phyloP scores from a whole-genome alignment of 805 yeast species.

The Barnettozyma populi region DNA sequence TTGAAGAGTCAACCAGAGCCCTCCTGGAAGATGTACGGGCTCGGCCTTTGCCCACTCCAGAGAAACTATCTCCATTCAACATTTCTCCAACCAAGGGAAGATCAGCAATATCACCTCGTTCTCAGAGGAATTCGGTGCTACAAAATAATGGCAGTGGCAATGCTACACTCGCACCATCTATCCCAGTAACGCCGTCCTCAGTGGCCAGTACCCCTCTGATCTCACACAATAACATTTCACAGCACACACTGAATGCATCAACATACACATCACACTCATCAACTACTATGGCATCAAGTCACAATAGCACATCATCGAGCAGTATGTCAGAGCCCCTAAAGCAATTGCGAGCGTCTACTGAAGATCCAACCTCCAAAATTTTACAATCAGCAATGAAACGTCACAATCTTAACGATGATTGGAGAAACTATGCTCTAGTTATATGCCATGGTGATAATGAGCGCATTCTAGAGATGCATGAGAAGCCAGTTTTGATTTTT shows the following conservation, averaged over 20 bases:
- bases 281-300: not conserved
- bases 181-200: slow-evolving; percentile 8
- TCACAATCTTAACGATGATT: slow-evolving; percentile 73
- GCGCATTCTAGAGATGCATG: slow-evolving; percentile 73
- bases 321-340: slow-evolving; percentile 60
- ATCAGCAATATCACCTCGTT: not conserved
- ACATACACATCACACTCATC: not conserved
- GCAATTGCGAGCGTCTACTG: slow-evolving; percentile 78
- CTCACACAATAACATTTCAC: not conserved
- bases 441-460: slow-evolving; percentile 91
- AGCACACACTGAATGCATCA: not conserved
- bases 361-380: slow-evolving; percentile 86
- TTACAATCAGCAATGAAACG: slow-evolving; percentile 84
- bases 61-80: slow-evolving; percentile 25
- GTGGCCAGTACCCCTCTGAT: slow-evolving; percentile 4
- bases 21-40: slow-evolving; percentile 15
- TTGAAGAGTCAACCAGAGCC: slow-evolving; percentile 7
- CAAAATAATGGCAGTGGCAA: not conserved
- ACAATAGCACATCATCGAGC: not conserved
- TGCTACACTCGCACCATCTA: not conserved
- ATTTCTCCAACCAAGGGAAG: slow-evolving; percentile 23
- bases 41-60: slow-evolving; percentile 24
- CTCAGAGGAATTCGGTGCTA: slow-evolving; percentile 12
- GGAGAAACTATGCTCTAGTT: slow-evolving; percentile 84
- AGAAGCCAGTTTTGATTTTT: slow-evolving; percentile 81